Percentiles rank a stretch among this genome's conserved stretches.
phyloP scores from a whole-genome alignment of 805 yeast species.

The Candida multigemmis region DNA sequence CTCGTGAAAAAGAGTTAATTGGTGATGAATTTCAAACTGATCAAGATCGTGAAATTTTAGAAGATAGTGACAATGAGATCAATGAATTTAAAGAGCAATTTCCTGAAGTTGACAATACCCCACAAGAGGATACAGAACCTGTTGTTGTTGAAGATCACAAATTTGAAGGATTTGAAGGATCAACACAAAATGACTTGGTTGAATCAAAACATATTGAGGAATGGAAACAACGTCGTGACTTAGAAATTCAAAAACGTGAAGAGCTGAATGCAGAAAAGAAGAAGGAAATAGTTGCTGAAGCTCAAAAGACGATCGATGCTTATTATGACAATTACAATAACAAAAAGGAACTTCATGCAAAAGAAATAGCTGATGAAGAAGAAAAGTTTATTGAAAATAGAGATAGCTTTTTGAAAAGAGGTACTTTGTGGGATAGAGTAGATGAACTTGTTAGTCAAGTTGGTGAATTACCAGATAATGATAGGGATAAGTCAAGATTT shows the following conservation, averaged over 20 bases:
- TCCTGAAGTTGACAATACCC: conserved; percentile 53
- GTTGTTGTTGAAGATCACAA: conserved; percentile 33
- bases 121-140: conserved; percentile 12
- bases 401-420: conserved; percentile 47
- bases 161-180: conserved; percentile 20
- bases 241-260: conserved; percentile 77
- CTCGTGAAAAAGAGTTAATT: conserved; percentile 58
- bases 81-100: conserved; percentile 57
- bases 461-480: conserved; percentile 35
- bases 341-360: conserved; percentile 66
- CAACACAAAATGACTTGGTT: conserved; percentile 11
- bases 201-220: conserved; percentile 48
- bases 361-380: conserved; percentile 58
- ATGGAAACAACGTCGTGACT: conserved; percentile 77
- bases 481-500: conserved; percentile 63
- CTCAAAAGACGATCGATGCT: conserved; percentile 78
- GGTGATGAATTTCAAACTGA: conserved; percentile 70
- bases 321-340: conserved; percentile 86
- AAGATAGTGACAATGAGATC: conserved; percentile 34
- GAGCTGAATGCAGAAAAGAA: conserved; percentile 56
- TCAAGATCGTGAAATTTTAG: conserved; percentile 42
- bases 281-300: conserved; percentile 61
- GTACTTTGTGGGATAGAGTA: conserved; percentile 55
- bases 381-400: conserved; percentile 63
- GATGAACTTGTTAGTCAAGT: conserved; percentile 39